phyloP scores from a whole-genome alignment of 345 rosid species.

The Lepidium aucheri region DNA sequence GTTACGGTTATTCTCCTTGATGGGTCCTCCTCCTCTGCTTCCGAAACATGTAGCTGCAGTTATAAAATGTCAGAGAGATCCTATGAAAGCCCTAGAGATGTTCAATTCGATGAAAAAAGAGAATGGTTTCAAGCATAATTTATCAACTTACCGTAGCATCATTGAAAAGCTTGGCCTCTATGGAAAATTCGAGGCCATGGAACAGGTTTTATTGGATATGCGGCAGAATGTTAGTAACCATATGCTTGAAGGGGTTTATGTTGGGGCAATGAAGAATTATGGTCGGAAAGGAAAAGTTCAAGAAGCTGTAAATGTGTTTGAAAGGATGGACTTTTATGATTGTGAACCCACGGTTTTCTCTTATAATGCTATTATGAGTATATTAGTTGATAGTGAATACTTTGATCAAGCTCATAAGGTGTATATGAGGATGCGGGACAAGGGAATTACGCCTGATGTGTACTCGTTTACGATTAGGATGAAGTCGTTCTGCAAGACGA shows the following conservation, averaged over 20 bases:
- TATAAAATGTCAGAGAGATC: slow-evolving; percentile 60
- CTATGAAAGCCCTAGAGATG: slow-evolving; percentile 59
- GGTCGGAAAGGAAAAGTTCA: slow-evolving; percentile 76
- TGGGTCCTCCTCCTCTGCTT: slow-evolving; percentile 50
- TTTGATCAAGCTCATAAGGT: slow-evolving; percentile 78
- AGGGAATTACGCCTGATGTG: slow-evolving; percentile 59
- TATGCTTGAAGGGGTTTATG: slow-evolving; percentile 71
- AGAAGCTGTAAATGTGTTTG: slow-evolving; percentile 77
- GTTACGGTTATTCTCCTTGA: slow-evolving; percentile 23
- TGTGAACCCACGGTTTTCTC: slow-evolving; percentile 67
- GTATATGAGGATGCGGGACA: slow-evolving; percentile 72
- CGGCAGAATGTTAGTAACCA: slow-evolving; percentile 39
- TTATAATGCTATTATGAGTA: slow-evolving; percentile 72
- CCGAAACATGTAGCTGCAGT: slow-evolving; percentile 79
- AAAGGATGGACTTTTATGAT: slow-evolving; percentile 84
- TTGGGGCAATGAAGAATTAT: slow-evolving; percentile 60
- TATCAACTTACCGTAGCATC: slow-evolving; percentile 61
- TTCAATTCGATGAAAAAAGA: slow-evolving; percentile 68
- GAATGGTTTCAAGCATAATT: slow-evolving; percentile 60
- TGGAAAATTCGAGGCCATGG: slow-evolving; percentile 80
- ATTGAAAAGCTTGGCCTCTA: slow-evolving; percentile 67
- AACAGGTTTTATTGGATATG: slow-evolving; percentile 44
- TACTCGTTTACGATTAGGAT: slow-evolving; percentile 80
- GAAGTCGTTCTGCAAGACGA: slow-evolving; percentile 77
- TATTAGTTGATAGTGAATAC: slow-evolving; percentile 61